Percentiles rank a stretch among this genome's conserved stretches.
Evolutionary conservation across 768 basidiomycete genomes (phyloP).

Genomic region (Myochromella boudieri): DNA sequence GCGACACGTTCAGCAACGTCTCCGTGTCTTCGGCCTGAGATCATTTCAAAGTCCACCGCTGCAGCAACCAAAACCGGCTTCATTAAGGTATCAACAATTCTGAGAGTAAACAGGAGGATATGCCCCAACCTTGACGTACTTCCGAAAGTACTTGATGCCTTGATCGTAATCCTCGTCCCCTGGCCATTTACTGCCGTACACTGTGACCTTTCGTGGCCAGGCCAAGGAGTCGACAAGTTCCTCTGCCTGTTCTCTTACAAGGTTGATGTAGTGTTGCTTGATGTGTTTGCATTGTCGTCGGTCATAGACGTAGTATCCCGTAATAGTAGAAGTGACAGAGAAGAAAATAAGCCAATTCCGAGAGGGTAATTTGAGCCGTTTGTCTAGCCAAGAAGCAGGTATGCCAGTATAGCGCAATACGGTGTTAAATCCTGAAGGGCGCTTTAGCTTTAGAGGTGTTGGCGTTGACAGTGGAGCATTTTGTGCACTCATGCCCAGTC

Average conservation of each 20-base stretch:
- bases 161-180: conserved; percentile 92
- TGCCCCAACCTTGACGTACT: conserved; percentile 88
- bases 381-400: conserved; percentile 76
- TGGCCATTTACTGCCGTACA: conserved; percentile 90
- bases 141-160: conserved; percentile 85
- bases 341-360: conserved; percentile 96
- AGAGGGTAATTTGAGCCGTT: conserved; percentile 83
- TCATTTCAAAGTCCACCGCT: conserved; percentile 88
- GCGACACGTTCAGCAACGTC: conserved; percentile 79
- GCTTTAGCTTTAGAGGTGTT: conserved; percentile 14
- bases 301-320: conserved; percentile 85
- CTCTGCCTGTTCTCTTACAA: conserved; percentile 77
- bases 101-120: conserved; percentile 14
- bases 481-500: conserved; percentile 21
- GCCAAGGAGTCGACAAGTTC: conserved; percentile 64
- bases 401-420: conserved; percentile 71
- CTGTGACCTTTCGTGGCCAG: conserved; percentile 74
- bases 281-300: conserved; percentile 77
- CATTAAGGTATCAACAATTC: conserved; percentile 12
- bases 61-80: conserved; percentile 95
- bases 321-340: conserved; percentile 64
- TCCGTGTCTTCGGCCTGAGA: conserved; percentile 80
- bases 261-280: conserved; percentile 73
- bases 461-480: conserved; percentile 23
- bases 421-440: conserved; percentile 53